Conservation (phyloP, 306 rosid species). For the Echinosophora koreensis region DNA sequence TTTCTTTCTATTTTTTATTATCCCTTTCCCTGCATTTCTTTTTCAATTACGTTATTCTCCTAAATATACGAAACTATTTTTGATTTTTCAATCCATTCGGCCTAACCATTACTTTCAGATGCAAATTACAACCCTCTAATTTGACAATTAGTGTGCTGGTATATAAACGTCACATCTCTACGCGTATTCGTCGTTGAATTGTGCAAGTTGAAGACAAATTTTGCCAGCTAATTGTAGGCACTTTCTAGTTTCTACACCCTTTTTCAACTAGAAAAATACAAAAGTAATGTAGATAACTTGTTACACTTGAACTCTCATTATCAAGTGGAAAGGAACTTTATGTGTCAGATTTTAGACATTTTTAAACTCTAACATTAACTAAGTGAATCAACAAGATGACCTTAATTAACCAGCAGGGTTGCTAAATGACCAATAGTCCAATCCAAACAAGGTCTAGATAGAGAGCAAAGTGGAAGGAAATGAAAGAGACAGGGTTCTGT, state of each 20-base stretch:
- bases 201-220: conserved; percentile 58
- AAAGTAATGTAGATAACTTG: conserved; percentile 47
- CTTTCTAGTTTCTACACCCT: conserved; percentile 48
- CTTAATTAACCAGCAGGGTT: conserved; percentile 21
- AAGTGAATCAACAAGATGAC: conserved; percentile 34
- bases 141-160: conserved; percentile 35
- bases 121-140: conserved; percentile 49
- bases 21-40: conserved; percentile 34
- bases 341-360: conserved; percentile 40
- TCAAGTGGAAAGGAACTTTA: conserved; percentile 48
- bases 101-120: conserved; percentile 55
- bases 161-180: conserved; percentile 48
- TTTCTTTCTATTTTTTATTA: not conserved
- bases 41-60: conserved; percentile 37
- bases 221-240: conserved; percentile 51
- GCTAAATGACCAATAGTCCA: not conserved
- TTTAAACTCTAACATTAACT: conserved; percentile 27
- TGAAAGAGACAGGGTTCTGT: not conserved
- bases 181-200: conserved; percentile 57
- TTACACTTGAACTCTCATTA: conserved; percentile 40
- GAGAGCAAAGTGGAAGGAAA: not conserved
- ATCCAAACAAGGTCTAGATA: not conserved
- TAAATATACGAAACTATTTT: conserved; percentile 49
- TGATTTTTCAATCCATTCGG: conserved; percentile 39
- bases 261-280: conserved; percentile 43